phyloP scores from a whole-genome alignment of 495 filamentous ascomycete species.

The Penicillium argentinense region DNA sequence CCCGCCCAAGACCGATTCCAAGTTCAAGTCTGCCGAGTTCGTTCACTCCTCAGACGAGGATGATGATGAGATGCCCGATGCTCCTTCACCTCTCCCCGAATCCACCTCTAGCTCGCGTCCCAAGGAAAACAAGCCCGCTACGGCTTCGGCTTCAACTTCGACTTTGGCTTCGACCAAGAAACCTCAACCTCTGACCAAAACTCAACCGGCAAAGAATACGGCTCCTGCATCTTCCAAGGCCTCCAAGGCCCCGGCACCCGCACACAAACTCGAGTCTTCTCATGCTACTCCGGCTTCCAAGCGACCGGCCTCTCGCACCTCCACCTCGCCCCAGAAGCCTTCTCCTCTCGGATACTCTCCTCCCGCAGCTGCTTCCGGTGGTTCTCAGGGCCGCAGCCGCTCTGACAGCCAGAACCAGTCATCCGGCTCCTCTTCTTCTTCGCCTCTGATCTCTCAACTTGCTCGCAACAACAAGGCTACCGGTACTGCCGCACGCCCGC shows the following conservation, averaged over 20 bases:
- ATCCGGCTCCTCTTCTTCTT: conserved; percentile 44
- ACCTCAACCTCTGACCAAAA: conserved; percentile 14
- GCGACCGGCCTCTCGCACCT: conserved; percentile 36
- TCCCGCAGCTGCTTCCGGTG: conserved; percentile 66
- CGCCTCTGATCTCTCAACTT: conserved; percentile 44
- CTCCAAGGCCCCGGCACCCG: conserved; percentile 19
- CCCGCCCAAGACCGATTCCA: conserved; percentile 38
- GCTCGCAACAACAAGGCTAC: conserved; percentile 26
- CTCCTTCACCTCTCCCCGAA: conserved; percentile 18
- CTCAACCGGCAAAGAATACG: conserved; percentile 9
- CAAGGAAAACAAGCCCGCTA: conserved; percentile 12
- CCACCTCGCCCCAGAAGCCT: conserved; percentile 66
- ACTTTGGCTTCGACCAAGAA: conserved; percentile 4
- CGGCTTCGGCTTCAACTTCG: conserved; percentile 2
- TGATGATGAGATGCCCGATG: conserved; percentile 52
- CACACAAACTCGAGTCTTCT: conserved; percentile 25
- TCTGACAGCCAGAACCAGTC: conserved; percentile 46
- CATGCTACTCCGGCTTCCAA: conserved; percentile 33
- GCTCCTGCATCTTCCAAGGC: conserved; percentile 18
- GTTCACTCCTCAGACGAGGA: conserved; percentile 77
- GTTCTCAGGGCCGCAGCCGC: conserved; percentile 48
- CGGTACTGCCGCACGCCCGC: conserved; percentile 3
- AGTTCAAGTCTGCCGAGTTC: conserved; percentile 71
- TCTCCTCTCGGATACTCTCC: conserved; percentile 75
- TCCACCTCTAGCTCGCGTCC: conserved; percentile 18